phyloP scores from a whole-genome alignment of 2,329 filamentous ascomycete species.

The Ceratocystis cacaofunesta region DNA sequence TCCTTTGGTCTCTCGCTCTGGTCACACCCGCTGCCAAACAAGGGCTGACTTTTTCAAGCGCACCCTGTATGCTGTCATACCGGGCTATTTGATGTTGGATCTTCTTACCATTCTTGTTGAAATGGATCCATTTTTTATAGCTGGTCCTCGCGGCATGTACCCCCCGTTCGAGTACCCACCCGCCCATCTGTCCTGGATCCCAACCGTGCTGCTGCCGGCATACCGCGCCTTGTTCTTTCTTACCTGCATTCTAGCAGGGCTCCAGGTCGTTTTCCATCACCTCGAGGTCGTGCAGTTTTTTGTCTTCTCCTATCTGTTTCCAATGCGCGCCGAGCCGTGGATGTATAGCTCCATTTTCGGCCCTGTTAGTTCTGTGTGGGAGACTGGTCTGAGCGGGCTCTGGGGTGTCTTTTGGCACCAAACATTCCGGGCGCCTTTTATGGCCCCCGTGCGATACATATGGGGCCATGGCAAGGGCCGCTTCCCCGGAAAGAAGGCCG shows the following conservation, averaged over 20 bases:
- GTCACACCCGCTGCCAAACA: slow-evolving; percentile 32
- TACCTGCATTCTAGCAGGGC: slow-evolving; percentile 40
- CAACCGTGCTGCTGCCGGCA: slow-evolving; percentile 32
- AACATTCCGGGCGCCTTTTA: slow-evolving; percentile 61
- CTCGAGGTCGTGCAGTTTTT: slow-evolving; percentile 42
- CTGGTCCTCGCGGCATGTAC: slow-evolving; percentile 27
- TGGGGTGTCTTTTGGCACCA: slow-evolving; percentile 92
- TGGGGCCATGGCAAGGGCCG: slow-evolving; percentile 25
- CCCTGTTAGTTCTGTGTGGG: slow-evolving; percentile 36
- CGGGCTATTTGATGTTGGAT: slow-evolving; percentile 56
- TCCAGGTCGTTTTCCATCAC: slow-evolving; percentile 46
- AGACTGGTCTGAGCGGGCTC: slow-evolving; percentile 60
- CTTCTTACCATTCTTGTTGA: slow-evolving; percentile 46
- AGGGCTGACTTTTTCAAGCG: slow-evolving; percentile 29
- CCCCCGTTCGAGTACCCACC: slow-evolving; percentile 25
- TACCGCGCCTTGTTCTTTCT: slow-evolving; percentile 45
- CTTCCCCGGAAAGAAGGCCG: slow-evolving; percentile 17
- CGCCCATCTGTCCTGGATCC: slow-evolving; percentile 29
- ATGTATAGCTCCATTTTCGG: slow-evolving; percentile 42
- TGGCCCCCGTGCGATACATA: slow-evolving; percentile 41
- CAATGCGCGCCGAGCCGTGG: slow-evolving; percentile 36
- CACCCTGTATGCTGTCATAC: slow-evolving; percentile 31
- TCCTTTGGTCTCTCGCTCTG: slow-evolving; percentile 30
- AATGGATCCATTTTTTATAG: slow-evolving; percentile 63
- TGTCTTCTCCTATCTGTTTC: slow-evolving; percentile 36